These are phyloP conservation scores for Colletotrichum echinochloae DNA, from an alignment of 2,329 filamentous ascomycete genomes.

Conservation along the genomic window DNA sequence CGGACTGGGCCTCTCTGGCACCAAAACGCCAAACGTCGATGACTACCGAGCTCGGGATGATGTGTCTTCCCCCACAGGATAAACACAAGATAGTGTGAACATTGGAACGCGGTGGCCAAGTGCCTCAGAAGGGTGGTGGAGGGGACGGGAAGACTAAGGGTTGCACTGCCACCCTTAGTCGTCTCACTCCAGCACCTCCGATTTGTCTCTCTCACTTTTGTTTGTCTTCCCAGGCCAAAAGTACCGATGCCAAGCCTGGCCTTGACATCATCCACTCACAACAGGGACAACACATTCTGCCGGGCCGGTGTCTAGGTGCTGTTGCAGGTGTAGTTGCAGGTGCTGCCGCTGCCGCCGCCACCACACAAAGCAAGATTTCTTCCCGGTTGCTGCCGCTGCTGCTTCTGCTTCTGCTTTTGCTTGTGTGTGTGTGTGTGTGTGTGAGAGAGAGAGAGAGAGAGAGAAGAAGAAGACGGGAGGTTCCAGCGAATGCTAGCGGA, in stretches of 20 bases:
- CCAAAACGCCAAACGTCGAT: not conserved
- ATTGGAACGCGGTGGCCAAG: not conserved
- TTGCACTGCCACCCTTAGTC: slow-evolving; percentile 35
- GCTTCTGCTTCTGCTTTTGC: not conserved
- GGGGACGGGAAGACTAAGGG: not conserved
- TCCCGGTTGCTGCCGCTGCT: not conserved
- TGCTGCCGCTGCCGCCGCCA: not conserved
- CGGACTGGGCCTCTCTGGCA: not conserved
- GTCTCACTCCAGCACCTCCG: slow-evolving; percentile 19
- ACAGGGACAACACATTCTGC: not conserved
- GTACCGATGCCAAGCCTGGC: slow-evolving; percentile 19
- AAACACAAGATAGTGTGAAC: not conserved
- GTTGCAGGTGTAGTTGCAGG: not conserved
- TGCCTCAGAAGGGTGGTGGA: too few species aligned
- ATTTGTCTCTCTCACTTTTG: slow-evolving; percentile 19
- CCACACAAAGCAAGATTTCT: slow-evolving; percentile 5
- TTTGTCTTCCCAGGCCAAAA: not conserved
- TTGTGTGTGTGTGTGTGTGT: too few species aligned
- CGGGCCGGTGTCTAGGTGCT: not conserved
- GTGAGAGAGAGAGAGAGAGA: not conserved
- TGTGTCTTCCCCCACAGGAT: not conserved
- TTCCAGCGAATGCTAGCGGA: slow-evolving; percentile 19
- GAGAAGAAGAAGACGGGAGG: not conserved
- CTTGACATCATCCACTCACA: slow-evolving; percentile 38
- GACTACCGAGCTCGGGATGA: slow-evolving; percentile 24